phyloP scores from a whole-genome alignment of 2,329 filamentous ascomycete species.

The Aspergillus aculeatinus region DNA sequence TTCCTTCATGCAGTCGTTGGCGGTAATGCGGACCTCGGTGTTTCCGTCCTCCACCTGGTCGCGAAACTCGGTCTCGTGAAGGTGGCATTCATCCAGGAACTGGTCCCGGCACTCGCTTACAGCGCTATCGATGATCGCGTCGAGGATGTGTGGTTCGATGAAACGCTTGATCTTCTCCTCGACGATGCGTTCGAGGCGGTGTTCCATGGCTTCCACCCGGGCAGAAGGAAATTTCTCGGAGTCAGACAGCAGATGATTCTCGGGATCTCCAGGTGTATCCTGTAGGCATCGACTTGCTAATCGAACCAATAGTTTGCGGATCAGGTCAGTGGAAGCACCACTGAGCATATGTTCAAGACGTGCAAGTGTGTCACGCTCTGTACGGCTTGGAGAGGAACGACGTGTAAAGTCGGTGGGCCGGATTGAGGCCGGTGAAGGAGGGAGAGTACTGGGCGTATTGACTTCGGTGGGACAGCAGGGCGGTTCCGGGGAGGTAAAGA shows the following conservation, averaged over 20 bases:
- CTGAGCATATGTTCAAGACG: slow-evolving; percentile 16
- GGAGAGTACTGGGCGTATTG: slow-evolving; percentile 19
- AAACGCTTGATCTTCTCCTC: slow-evolving; percentile 10
- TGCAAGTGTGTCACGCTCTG: slow-evolving; percentile 14
- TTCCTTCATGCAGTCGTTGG: slow-evolving; percentile 18
- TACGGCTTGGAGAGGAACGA: slow-evolving; percentile 12
- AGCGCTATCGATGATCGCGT: slow-evolving; percentile 15
- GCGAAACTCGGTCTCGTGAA: slow-evolving; percentile 15
- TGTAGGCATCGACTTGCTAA: slow-evolving; percentile 18
- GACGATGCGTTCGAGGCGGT: slow-evolving; percentile 14
- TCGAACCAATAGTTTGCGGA: slow-evolving; percentile 18
- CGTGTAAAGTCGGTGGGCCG: slow-evolving; percentile 17
- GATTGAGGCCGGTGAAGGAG: slow-evolving; percentile 11
- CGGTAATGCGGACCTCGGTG: slow-evolving; percentile 15
- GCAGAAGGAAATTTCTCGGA: slow-evolving; percentile 9
- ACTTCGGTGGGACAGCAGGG: slow-evolving; percentile 20
- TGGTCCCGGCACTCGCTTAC: slow-evolving; percentile 18
- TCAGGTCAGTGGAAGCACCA: slow-evolving; percentile 16
- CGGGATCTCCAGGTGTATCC: slow-evolving; percentile 12
- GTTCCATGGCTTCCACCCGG: slow-evolving; percentile 13
- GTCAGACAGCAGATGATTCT: slow-evolving; percentile 6
- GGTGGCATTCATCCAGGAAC: slow-evolving; percentile 17
- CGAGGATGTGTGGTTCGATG: slow-evolving; percentile 8
- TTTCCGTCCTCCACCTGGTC: slow-evolving; percentile 20
- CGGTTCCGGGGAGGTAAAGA: slow-evolving; percentile 15